phyloP scores from a whole-genome alignment of 148 eudicot genomes.

The Arbutus unedo region DNA sequence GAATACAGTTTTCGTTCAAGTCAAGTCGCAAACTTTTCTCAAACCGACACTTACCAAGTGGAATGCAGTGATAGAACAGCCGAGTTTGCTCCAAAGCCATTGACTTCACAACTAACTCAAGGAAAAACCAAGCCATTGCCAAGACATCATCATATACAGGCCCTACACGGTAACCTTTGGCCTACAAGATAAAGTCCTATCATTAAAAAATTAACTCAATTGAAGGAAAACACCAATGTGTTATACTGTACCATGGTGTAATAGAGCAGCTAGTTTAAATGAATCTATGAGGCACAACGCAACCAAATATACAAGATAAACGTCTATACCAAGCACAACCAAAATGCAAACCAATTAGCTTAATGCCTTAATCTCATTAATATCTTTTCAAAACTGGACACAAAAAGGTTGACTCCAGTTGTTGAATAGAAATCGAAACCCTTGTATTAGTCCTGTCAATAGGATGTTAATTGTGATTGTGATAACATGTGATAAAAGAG shows the following conservation, averaged over 20 bases:
- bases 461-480: background rate
- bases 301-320: background rate
- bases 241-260: background rate
- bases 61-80: conserved; percentile 75
- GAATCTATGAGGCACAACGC: background rate
- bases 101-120: conserved; percentile 92
- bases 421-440: background rate
- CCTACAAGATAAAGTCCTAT: conserved; percentile 42
- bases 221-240: conserved; percentile 1
- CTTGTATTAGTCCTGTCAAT: background rate
- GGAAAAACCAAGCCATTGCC: conserved; percentile 99
- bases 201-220: conserved; percentile 10
- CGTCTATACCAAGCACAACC: background rate
- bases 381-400: too few relatives aligned
- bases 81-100: conserved; percentile 99
- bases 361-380: background rate
- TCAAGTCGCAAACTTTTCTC: background rate
- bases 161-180: conserved; percentile 98
- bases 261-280: conserved; percentile 5
- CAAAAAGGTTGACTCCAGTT: background rate
- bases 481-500: background rate
- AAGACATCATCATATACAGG: conserved; percentile 98
- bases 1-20: background rate
- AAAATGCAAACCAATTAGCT: background rate
- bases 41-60: conserved; percentile 54